Evolutionary conservation across 1,139 yeast species (phyloP).

Genomic region (Maudiozyma humilis): DNA sequence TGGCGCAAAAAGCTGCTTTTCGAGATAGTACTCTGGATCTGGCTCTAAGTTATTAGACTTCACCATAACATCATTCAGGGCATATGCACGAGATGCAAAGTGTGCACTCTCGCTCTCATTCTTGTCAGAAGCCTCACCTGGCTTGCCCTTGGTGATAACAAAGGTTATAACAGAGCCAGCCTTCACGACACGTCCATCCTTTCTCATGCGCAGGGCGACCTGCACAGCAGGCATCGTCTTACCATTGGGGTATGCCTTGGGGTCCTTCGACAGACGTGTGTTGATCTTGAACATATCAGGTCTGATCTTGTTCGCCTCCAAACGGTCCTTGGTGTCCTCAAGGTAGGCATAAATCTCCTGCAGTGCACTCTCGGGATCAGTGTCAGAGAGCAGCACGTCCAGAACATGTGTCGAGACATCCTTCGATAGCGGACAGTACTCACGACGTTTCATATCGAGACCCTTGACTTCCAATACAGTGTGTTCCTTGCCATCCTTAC

Average conservation of each 20-base stretch:
- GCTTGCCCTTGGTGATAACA: slow-evolving; percentile 49
- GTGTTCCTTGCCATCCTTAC: slow-evolving; percentile 41
- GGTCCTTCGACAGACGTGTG: slow-evolving; percentile 70
- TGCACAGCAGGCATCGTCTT: slow-evolving; percentile 88
- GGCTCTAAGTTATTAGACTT: slow-evolving; percentile 48
- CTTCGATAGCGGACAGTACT: slow-evolving; percentile 85
- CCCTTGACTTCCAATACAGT: slow-evolving; percentile 83
- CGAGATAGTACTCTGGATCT: slow-evolving; percentile 73
- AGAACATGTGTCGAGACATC: slow-evolving; percentile 75
- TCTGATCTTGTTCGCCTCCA: slow-evolving; percentile 54
- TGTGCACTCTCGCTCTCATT: slow-evolving; percentile 11
- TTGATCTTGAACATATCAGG: slow-evolving; percentile 63
- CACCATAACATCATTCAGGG: slow-evolving; percentile 60
- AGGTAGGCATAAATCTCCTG: slow-evolving; percentile 65
- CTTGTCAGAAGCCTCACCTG: slow-evolving; percentile 12
- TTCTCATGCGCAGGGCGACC: slow-evolving; percentile 75
- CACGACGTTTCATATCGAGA: slow-evolving; percentile 94
- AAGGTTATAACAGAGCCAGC: slow-evolving; percentile 89
- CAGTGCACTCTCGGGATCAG: slow-evolving; percentile 72
- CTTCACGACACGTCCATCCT: slow-evolving; percentile 73
- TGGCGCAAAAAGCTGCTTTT: slow-evolving; percentile 85
- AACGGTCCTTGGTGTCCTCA: slow-evolving; percentile 49
- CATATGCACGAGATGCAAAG: slow-evolving; percentile 67
- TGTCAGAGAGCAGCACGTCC: slow-evolving; percentile 60
- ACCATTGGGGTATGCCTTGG: slow-evolving; percentile 64